Conservation (phyloP, 139 green algal species). For the Chlamydomonas applanata region DNA sequence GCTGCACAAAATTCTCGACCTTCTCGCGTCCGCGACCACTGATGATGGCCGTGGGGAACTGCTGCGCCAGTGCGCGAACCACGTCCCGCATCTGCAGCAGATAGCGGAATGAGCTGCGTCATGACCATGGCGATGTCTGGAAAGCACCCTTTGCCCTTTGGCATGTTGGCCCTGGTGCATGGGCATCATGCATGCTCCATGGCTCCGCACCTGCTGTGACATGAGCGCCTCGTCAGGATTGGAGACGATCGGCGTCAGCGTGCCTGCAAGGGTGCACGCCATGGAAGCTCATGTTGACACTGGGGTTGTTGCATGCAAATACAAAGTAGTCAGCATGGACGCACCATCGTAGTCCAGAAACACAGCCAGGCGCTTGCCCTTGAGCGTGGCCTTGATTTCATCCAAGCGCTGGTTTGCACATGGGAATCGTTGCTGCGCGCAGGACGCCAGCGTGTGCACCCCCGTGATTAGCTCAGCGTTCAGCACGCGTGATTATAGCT, state of each 20-base stretch:
- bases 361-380: conserved; percentile 82
- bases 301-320: background rate
- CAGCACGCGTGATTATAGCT: background rate
- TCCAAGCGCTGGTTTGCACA: conserved; percentile 63
- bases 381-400: conserved; percentile 36
- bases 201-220: conserved; percentile 60
- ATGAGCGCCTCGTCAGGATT: conserved; percentile 91
- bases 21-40: conserved; percentile 86
- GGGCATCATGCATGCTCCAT: background rate
- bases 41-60: conserved; percentile 96
- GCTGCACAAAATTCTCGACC: conserved; percentile 90
- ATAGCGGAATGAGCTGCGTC: no score
- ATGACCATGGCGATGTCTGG: background rate
- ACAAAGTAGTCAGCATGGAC: background rate
- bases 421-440: conserved; percentile 66
- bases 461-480: background rate
- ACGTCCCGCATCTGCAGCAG: conserved; percentile 67
- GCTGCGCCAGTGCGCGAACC: conserved; percentile 69
- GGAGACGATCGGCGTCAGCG: conserved; percentile 94
- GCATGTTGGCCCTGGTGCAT: background rate
- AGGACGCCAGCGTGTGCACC: background rate
- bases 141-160: background rate
- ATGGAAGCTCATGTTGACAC: background rate
- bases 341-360: conserved; percentile 97
- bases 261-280: conserved; percentile 59